Evolutionary conservation across 2,329 filamentous ascomycete genomes (phyloP).

Genomic region (Periconia macrospinosa): DNA sequence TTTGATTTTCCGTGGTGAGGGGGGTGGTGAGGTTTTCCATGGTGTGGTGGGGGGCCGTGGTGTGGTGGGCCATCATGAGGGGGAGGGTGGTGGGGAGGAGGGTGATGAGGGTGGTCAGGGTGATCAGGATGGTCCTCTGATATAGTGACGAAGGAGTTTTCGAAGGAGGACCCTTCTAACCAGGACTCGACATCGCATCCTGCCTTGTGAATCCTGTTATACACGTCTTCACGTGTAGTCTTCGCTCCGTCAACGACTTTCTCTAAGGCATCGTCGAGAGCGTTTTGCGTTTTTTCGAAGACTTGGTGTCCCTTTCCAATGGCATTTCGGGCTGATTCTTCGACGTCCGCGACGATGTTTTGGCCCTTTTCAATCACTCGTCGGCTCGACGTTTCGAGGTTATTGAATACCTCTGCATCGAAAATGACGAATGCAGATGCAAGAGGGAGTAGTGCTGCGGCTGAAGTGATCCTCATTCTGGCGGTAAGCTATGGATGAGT

Average conservation of each 20-base stretch:
- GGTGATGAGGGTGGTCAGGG: constrained; percentile 34
- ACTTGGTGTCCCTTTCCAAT: constrained; percentile 22
- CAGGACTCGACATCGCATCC: constrained; percentile 53
- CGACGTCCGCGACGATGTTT: constrained; percentile 38
- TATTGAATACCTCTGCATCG: constrained; percentile 51
- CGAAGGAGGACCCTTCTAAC: constrained; percentile 43
- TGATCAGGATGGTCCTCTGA: constrained; percentile 35
- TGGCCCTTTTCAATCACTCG: constrained; percentile 22
- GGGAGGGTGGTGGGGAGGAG: constrained; percentile 9
- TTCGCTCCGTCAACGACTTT: constrained; percentile 42
- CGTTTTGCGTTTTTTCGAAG: constrained; percentile 40
- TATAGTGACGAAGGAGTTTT: constrained; percentile 38
- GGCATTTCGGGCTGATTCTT: constrained; percentile 25
- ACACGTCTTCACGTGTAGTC: constrained; percentile 30
- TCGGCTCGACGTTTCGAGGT: constrained; percentile 27
- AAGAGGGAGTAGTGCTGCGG: constrained; percentile 55
- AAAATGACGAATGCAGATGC: constrained; percentile 58
- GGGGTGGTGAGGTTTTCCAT: constrained; percentile 41
- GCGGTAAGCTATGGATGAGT: constrained; percentile 8
- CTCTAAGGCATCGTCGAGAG: constrained; percentile 49
- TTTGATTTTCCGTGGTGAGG: constrained; percentile 56
- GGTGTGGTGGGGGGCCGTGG: constrained; percentile 36
- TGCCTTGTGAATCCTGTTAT: constrained; percentile 46
- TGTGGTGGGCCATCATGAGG: constrained; percentile 25
- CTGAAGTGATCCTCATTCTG: constrained; percentile 53